Percentiles rank a stretch among this genome's conserved stretches.
phyloP scores from a whole-genome alignment of 805 yeast genomes.

The Nakazawaea ernobii region DNA sequence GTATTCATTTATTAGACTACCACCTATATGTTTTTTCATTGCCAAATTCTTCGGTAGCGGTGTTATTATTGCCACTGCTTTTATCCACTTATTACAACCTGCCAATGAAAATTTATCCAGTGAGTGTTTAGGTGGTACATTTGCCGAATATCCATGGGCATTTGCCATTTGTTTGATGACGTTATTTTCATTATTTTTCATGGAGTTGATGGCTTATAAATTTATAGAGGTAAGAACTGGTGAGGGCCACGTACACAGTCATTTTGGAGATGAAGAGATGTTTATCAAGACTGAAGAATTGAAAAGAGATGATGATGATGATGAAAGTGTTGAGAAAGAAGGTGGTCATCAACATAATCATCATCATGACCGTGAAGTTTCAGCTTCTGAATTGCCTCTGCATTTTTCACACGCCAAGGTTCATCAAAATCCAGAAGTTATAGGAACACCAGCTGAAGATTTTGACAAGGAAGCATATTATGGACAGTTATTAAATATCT shows the following conservation, averaged over 20 bases:
- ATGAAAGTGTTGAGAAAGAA: neutral
- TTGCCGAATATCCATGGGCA: slow-evolving; percentile 38
- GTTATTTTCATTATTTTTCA: slow-evolving; percentile 32
- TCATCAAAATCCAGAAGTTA: slow-evolving; percentile 37
- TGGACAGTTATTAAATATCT: slow-evolving; percentile 39
- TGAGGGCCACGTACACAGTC: slow-evolving; percentile 42
- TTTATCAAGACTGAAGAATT: slow-evolving; percentile 21
- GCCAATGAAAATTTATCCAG: slow-evolving; percentile 47
- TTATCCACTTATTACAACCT: slow-evolving; percentile 58
- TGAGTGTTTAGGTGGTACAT: slow-evolving; percentile 54
- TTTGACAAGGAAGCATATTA: slow-evolving; percentile 40
- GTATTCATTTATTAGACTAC: slow-evolving; percentile 45
- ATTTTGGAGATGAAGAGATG: slow-evolving; percentile 41
- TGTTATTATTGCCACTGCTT: slow-evolving; percentile 72
- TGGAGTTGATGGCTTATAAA: slow-evolving; percentile 33
- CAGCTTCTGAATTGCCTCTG: slow-evolving; percentile 28
- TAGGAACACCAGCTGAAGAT: slow-evolving; percentile 34
- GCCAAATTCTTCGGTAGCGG: slow-evolving; percentile 66
- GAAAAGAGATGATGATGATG: neutral
- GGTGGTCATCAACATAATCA: slow-evolving; percentile 2
- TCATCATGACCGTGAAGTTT: slow-evolving; percentile 2
- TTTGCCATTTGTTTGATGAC: slow-evolving; percentile 37
- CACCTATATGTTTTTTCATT: slow-evolving; percentile 35
- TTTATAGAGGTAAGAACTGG: slow-evolving; percentile 25
- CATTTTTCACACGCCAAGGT: slow-evolving; percentile 34